These are phyloP conservation scores for Ustilago shanxiensis DNA, from an alignment of 1,284 basidiomycete genomes.

Conservation along the genomic window DNA sequence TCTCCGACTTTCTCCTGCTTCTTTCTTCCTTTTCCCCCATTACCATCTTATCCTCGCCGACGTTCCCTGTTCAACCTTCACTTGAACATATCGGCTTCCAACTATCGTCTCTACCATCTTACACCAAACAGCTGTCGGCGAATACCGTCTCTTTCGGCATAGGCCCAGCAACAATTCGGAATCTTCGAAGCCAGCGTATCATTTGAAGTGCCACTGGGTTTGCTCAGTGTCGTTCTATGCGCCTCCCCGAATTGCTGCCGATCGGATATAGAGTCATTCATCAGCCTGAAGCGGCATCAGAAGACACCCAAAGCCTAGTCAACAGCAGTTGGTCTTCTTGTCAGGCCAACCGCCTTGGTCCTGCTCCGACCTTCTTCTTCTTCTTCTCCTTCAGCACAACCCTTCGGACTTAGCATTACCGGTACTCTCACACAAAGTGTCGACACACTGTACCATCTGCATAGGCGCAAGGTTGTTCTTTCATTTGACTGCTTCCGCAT, in stretches of 20 bases:
- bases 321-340: neutral
- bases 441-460: neutral
- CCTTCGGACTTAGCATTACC: neutral
- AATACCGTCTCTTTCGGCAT: neutral
- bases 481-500: neutral
- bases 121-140: neutral
- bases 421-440: neutral
- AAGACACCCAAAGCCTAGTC: slow-evolving; percentile 6
- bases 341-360: neutral
- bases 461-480: neutral
- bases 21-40: slow-evolving; percentile 1
- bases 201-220: neutral
- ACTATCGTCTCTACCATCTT: neutral
- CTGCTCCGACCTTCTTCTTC: neutral
- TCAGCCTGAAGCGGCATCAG: neutral
- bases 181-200: neutral
- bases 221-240: neutral
- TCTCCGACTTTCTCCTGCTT: neutral
- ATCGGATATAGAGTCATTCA: neutral
- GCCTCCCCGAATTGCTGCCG: neutral
- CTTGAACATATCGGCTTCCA: neutral
- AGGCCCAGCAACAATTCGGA: neutral
- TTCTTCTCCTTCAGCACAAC: neutral
- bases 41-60: neutral
- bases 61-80: neutral